Conservation (phyloP, 352 stramenopile species). For the Saprolegnia diclina region DNA sequence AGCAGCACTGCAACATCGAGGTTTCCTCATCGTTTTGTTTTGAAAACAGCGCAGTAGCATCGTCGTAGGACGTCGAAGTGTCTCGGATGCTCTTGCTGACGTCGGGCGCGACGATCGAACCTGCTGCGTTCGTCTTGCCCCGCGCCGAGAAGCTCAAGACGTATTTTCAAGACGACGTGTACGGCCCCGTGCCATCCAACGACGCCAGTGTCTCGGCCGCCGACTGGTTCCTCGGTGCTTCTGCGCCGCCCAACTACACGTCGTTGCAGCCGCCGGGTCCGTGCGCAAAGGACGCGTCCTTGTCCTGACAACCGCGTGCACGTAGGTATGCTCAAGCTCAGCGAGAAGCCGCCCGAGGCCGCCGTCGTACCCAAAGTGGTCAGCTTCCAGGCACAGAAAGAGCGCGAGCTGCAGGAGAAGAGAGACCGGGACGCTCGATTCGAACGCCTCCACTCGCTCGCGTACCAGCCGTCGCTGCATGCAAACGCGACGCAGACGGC, state of each 20-base stretch:
- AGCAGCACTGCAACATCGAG: slow-evolving; percentile 60
- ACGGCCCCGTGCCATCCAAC: slow-evolving; percentile 34
- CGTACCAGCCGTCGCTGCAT: slow-evolving; percentile 66
- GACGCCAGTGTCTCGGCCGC: slow-evolving; percentile 34
- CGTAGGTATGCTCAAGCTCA: slow-evolving; percentile 55
- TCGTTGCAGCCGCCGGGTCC: slow-evolving; percentile 53
- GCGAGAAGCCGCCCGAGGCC: slow-evolving; percentile 44
- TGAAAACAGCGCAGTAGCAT: not conserved
- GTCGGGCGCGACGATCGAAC: slow-evolving; percentile 38
- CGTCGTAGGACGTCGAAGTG: slow-evolving; percentile 47
- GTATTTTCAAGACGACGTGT: slow-evolving; percentile 82
- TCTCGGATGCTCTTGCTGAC: slow-evolving; percentile 58
- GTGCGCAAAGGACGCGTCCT: not conserved
- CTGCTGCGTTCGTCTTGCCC: slow-evolving; percentile 60
- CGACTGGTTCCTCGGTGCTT: slow-evolving; percentile 56
- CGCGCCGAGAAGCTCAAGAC: slow-evolving; percentile 55
- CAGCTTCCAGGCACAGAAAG: slow-evolving; percentile 55
- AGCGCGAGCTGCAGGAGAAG: slow-evolving; percentile 59
- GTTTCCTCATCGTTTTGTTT: not conserved
- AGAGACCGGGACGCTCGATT: slow-evolving; percentile 55
- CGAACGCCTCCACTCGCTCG: slow-evolving; percentile 53
- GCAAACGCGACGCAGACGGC: slow-evolving; percentile 28
- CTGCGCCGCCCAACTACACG: slow-evolving; percentile 37
- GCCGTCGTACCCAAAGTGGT: slow-evolving; percentile 47
- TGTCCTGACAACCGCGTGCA: slow-evolving; percentile 10